A percentile compares a stretch with the other conserved stretches of the same genome.
Conservation (phyloP, 306 rosid genomes). For the Malus asiatica region DNA sequence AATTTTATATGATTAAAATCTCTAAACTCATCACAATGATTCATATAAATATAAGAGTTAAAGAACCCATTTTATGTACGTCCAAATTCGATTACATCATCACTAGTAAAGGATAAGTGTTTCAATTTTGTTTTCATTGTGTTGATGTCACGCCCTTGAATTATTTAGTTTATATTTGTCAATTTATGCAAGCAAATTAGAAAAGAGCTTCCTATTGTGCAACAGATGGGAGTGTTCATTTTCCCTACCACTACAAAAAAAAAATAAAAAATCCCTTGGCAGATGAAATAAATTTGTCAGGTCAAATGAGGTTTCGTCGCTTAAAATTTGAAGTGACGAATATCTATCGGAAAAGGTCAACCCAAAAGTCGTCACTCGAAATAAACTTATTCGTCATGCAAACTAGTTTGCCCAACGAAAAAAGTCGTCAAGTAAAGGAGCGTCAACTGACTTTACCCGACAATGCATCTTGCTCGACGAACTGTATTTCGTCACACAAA, state of each 20-base stretch:
- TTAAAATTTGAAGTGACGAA: no score
- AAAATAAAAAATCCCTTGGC: no score
- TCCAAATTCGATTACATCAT: constrained; percentile 5
- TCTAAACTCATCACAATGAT: neutral
- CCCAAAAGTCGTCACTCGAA: no score
- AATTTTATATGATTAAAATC: neutral
- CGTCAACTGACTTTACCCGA: no score
- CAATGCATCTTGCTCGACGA: no score
- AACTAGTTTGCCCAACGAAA: no score
- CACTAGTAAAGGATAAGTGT: neutral
- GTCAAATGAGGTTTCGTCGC: no score
- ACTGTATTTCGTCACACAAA: no score
- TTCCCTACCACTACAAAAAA: neutral
- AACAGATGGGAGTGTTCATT: neutral
- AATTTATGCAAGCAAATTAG: neutral
- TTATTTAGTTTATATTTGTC: neutral
- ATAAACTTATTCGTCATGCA: no score
- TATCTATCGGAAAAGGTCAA: no score
- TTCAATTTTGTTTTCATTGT: neutral
- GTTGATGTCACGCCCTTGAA: neutral
- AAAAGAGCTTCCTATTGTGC: neutral
- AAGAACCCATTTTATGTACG: neutral
- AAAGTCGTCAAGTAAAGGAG: no score
- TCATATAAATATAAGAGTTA: neutral
- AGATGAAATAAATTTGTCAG: no score